Evolutionary conservation across 2,329 filamentous ascomycete genomes (phyloP).

Genomic region (Rutstroemia sydowiana): DNA sequence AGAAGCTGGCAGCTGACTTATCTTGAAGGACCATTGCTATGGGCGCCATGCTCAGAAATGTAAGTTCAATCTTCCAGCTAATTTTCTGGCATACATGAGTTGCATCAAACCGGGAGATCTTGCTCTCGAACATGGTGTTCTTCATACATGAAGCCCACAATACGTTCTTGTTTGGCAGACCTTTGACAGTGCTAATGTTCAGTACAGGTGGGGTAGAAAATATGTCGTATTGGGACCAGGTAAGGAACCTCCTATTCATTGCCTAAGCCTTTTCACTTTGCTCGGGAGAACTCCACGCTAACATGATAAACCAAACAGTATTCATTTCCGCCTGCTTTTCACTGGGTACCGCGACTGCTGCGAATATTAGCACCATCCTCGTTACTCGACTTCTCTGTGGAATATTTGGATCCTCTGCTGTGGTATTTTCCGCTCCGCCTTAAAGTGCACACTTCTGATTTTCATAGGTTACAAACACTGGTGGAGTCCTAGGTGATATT

Average conservation of each 20-base stretch:
- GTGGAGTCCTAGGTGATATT: conserved; percentile 60
- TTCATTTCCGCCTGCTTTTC: conserved; percentile 57
- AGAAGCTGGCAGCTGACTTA: neutral
- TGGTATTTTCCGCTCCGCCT: conserved; percentile 28
- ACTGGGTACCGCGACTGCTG: conserved; percentile 55
- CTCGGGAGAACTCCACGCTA: neutral
- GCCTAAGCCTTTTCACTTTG: too few species aligned
- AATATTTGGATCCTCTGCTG: conserved; percentile 56
- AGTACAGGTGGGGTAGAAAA: conserved; percentile 22
- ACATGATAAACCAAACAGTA: conserved; percentile 7
- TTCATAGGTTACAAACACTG: conserved; percentile 48
- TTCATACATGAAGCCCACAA: too few species aligned
- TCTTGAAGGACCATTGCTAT: conserved; percentile 54
- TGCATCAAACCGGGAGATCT: neutral
- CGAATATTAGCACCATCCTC: conserved; percentile 60
- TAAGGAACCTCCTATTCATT: neutral
- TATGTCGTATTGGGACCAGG: conserved; percentile 40
- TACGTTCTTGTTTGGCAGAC: neutral
- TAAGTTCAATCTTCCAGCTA: conserved; percentile 31
- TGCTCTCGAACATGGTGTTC: too few species aligned
- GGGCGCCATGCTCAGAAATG: conserved; percentile 54
- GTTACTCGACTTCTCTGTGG: conserved; percentile 58
- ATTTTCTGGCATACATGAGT: neutral
- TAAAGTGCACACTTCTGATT: neutral
- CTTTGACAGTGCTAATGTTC: neutral